A percentile compares a stretch with the other conserved stretches of the same genome.
Evolutionary conservation across 345 rosid genomes (phyloP).

Genomic region (Eucalyptus erythrocorys): DNA sequence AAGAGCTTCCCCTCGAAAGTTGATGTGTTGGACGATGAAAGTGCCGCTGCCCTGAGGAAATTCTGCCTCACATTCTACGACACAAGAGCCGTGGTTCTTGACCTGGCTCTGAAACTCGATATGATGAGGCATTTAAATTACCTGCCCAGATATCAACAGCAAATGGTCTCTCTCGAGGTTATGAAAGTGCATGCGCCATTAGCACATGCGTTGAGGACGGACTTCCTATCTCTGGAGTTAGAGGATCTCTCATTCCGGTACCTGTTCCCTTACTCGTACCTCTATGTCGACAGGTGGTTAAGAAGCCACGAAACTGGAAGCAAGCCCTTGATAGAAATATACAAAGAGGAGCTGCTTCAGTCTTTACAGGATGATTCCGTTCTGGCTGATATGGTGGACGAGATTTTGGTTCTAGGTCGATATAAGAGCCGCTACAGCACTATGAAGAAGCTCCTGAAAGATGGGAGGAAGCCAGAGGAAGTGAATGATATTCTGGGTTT

Average conservation of each 20-base stretch:
- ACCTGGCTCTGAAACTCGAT: conserved; percentile 73
- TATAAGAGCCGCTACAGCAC: conserved; percentile 84
- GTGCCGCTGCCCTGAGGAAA: conserved; percentile 64
- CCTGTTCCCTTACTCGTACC: conserved; percentile 77
- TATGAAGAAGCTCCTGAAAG: conserved; percentile 91
- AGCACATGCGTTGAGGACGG: conserved; percentile 76
- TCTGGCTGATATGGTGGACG: conserved; percentile 44
- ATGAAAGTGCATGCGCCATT: conserved; percentile 77
- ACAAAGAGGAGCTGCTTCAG: conserved; percentile 50
- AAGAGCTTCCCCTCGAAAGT: conserved; percentile 53
- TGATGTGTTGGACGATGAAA: conserved; percentile 65
- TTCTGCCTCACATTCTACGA: conserved; percentile 88
- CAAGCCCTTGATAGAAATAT: conserved; percentile 49
- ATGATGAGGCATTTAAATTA: conserved; percentile 77
- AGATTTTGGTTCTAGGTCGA: conserved; percentile 58
- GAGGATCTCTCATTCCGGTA: conserved; percentile 78
- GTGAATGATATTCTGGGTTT: conserved; percentile 82
- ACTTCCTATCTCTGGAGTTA: conserved; percentile 59
- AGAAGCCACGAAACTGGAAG: conserved; percentile 52
- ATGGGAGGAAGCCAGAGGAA: conserved; percentile 78
- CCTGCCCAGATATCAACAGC: conserved; percentile 70
- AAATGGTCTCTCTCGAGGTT: conserved; percentile 61
- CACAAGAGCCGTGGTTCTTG: conserved; percentile 71
- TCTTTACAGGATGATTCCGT: conserved; percentile 40
- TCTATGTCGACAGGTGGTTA: conserved; percentile 77